Conservation (phyloP, 208 protist species). For the Crithidia fasciculata region DNA sequence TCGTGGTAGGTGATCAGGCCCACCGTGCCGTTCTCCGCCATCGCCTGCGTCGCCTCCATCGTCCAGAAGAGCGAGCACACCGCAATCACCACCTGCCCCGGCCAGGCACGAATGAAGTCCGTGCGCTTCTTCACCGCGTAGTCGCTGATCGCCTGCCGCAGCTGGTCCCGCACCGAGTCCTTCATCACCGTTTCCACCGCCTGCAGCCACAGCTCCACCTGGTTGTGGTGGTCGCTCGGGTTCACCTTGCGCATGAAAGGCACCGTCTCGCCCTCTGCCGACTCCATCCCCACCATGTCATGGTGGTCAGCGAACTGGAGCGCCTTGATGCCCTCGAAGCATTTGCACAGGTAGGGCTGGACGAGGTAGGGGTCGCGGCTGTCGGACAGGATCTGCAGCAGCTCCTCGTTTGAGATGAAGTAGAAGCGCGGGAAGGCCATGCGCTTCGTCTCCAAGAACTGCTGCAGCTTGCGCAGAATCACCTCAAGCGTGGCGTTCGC, state of each 20-base stretch:
- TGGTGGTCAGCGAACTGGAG: constrained; percentile 92
- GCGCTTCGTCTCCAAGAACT: constrained; percentile 98
- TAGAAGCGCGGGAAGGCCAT: constrained; percentile 97
- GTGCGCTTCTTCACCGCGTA: constrained; percentile 79
- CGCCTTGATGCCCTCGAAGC: constrained; percentile 96
- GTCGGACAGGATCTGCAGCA: constrained; percentile 96
- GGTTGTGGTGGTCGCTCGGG: constrained; percentile 86
- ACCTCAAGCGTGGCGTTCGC: constrained; percentile 95
- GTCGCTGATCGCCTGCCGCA: constrained; percentile 83
- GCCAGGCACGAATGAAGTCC: constrained; percentile 94
- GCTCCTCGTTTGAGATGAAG: constrained; percentile 96
- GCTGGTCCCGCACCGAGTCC: constrained; percentile 85
- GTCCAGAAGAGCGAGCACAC: constrained; percentile 94
- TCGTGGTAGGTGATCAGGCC: constrained; percentile 90
- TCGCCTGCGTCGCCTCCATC: constrained; percentile 92
- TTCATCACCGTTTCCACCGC: constrained; percentile 94
- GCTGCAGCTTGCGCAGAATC: constrained; percentile 97
- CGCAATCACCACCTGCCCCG: constrained; percentile 93
- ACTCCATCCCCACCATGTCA: constrained; percentile 94
- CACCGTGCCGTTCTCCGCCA: constrained; percentile 81
- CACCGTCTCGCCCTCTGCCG: constrained; percentile 90
- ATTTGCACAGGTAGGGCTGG: constrained; percentile 96
- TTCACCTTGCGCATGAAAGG: constrained; percentile 84
- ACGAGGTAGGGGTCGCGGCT: constrained; percentile 95
- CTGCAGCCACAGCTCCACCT: constrained; percentile 96